Evolutionary conservation across 164 flowering plant genomes (phyloP).

Genomic region (Echeveria elegans): DNA sequence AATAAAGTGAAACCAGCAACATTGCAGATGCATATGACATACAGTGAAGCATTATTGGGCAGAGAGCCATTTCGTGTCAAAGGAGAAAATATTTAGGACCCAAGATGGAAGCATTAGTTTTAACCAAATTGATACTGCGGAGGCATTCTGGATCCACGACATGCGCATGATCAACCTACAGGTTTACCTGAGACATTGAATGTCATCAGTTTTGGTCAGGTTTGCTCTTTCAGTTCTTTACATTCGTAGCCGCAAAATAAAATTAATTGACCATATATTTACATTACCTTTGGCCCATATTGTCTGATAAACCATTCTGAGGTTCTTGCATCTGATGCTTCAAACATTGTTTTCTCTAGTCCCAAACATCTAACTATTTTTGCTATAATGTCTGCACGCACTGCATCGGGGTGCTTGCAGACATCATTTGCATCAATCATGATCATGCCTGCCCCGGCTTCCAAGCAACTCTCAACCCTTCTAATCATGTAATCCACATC

Average conservation of each 20-base stretch:
- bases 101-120: slow-evolving; percentile 41
- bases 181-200: slow-evolving; percentile 56
- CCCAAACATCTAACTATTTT: slow-evolving; percentile 87
- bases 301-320: slow-evolving; percentile 82
- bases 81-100: slow-evolving; percentile 33
- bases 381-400: slow-evolving; percentile 72
- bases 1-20: too few species aligned
- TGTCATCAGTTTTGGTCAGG: not conserved
- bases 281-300: slow-evolving; percentile 79
- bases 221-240: too few species aligned
- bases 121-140: slow-evolving; percentile 64
- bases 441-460: slow-evolving; percentile 97
- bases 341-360: slow-evolving; percentile 92
- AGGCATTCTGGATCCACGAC: slow-evolving; percentile 84
- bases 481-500: slow-evolving; percentile 77
- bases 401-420: slow-evolving; percentile 49
- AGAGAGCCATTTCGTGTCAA: slow-evolving; percentile 9
- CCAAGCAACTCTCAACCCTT: slow-evolving; percentile 89
- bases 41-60: too few species aligned
- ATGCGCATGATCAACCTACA: slow-evolving; percentile 84
- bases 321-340: slow-evolving; percentile 54
- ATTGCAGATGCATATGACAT: too few species aligned
- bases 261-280: not conserved
- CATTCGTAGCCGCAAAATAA: too few species aligned
- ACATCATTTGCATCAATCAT: slow-evolving; percentile 90